A percentile compares a stretch with the other conserved stretches of the same genome.
phyloP scores from a whole-genome alignment of 2,329 filamentous ascomycete species.

The Arthrobotrys sphaeroides region DNA sequence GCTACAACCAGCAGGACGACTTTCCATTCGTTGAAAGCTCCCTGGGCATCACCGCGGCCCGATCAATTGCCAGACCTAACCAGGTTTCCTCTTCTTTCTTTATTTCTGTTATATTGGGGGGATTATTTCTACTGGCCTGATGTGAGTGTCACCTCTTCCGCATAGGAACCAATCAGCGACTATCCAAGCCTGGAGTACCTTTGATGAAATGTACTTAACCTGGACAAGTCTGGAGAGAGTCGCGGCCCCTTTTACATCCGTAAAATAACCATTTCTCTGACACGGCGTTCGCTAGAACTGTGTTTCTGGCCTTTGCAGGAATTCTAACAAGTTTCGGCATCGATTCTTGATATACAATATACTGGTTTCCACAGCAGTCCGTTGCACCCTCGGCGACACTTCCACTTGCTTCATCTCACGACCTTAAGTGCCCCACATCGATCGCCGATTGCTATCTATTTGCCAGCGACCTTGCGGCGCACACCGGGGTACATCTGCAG shows the following conservation, averaged over 20 bases:
- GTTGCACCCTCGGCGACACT: background rate
- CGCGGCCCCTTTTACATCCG: background rate
- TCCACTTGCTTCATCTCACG: background rate
- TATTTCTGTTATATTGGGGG: conserved; percentile 14
- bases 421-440: background rate
- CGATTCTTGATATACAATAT: background rate
- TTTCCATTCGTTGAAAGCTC: conserved; percentile 26
- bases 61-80: conserved; percentile 33
- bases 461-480: conserved; percentile 20
- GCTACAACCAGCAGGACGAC: conserved; percentile 34
- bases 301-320: background rate
- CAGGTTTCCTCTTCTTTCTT: conserved; percentile 17
- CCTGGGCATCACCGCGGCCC: background rate
- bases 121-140: background rate
- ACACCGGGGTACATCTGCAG: conserved; percentile 4
- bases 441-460: background rate
- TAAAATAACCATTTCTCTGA: background rate
- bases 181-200: background rate
- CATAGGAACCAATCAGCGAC: conserved; percentile 13
- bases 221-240: background rate
- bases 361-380: background rate
- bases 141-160: background rate
- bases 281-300: background rate
- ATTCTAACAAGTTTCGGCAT: background rate
- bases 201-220: background rate